These are phyloP conservation scores for Protomyces pachydermus DNA, from an alignment of 1,139 yeast genomes.

Conservation along the genomic window DNA sequence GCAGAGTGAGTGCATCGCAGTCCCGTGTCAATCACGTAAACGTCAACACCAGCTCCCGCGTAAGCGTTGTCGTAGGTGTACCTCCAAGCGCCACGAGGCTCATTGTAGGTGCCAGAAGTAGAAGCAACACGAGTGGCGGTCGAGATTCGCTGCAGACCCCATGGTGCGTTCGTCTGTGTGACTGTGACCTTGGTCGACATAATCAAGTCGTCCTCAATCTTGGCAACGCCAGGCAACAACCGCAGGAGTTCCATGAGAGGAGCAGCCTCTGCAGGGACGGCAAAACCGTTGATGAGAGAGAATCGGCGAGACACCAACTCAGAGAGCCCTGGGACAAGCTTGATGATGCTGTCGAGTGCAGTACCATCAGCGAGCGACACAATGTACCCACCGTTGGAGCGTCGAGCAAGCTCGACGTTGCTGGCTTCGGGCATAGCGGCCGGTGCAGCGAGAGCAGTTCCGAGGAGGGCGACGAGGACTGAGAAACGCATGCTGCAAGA, in stretches of 20 bases:
- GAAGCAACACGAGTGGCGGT: constrained; percentile 53
- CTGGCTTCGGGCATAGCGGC: not conserved
- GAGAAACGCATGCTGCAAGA: not conserved
- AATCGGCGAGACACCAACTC: not conserved
- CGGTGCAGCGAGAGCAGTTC: not conserved
- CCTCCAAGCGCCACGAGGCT: constrained; percentile 33
- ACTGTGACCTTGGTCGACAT: not conserved
- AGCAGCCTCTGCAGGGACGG: not conserved
- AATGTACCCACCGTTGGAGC: not conserved
- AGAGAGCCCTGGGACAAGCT: not conserved
- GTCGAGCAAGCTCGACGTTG: not conserved
- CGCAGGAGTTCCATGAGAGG: not conserved
- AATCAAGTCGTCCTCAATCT: not conserved
- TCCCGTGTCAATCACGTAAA: constrained; percentile 31
- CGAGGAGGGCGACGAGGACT: not conserved
- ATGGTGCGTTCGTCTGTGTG: not conserved
- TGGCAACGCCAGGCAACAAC: not conserved
- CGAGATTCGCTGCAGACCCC: constrained; percentile 33
- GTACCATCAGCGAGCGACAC: not conserved
- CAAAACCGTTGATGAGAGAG: not conserved
- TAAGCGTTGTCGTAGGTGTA: constrained; percentile 48
- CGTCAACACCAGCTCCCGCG: constrained; percentile 19
- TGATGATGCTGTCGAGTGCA: not conserved
- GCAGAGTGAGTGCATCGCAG: constrained; percentile 32
- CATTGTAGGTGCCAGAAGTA: not conserved